These are phyloP conservation scores for Leccinum variabile DNA, from an alignment of 1,284 basidiomycete genomes.

Conservation along the genomic window DNA sequence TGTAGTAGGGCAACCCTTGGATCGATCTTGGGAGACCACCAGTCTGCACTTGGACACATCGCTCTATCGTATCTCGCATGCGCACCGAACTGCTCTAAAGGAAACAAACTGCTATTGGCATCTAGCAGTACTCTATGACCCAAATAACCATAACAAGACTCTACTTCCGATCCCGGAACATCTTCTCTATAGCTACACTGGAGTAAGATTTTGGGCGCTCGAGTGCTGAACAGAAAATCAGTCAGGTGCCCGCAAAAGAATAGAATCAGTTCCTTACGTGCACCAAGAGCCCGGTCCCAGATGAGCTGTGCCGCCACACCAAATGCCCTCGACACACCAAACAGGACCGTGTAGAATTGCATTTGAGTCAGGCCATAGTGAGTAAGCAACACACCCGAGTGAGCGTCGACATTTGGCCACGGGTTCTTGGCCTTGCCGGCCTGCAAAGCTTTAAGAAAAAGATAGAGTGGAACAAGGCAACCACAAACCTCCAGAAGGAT, in stretches of 20 bases:
- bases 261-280: slow-evolving; percentile 55
- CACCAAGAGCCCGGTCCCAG: slow-evolving; percentile 95
- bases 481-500: slow-evolving; percentile 82
- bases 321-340: slow-evolving; percentile 93
- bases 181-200: slow-evolving; percentile 70
- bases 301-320: slow-evolving; percentile 89
- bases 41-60: background rate
- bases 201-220: slow-evolving; percentile 89
- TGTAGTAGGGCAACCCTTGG: slow-evolving; percentile 50
- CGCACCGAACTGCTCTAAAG: background rate
- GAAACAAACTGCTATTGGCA: background rate
- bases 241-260: background rate
- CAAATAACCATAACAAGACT: background rate
- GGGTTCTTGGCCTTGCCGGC: slow-evolving; percentile 94
- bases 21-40: slow-evolving; percentile 54
- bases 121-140: background rate
- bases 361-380: slow-evolving; percentile 88
- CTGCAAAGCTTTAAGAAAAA: slow-evolving; percentile 70
- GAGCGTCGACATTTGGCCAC: slow-evolving; percentile 95
- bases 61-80: background rate
- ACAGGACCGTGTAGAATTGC: slow-evolving; percentile 95
- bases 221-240: slow-evolving; percentile 50
- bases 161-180: slow-evolving; percentile 58
- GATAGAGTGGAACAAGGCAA: slow-evolving; percentile 82
- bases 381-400: slow-evolving; percentile 92